Evolutionary conservation across 2,329 filamentous ascomycete species (phyloP).

Genomic region (Cercospora nicotianae): DNA sequence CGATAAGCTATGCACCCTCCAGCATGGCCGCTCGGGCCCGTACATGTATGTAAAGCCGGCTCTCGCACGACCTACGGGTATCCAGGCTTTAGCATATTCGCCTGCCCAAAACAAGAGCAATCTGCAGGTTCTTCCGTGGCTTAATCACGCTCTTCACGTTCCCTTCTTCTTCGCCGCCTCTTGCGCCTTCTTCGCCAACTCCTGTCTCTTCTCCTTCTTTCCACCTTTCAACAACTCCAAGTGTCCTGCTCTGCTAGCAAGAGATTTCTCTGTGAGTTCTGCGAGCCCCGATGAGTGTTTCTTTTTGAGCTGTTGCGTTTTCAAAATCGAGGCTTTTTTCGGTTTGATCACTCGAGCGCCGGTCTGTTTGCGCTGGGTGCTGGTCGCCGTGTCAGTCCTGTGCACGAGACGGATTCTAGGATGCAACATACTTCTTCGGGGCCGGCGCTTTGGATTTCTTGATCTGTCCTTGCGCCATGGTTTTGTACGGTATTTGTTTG

Average conservation of each 20-base stretch:
- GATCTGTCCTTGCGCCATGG: conserved; percentile 35
- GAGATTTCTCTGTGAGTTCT: conserved; percentile 64
- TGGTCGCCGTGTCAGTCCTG: conserved; percentile 11
- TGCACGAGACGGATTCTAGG: background rate
- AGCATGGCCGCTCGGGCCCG: background rate
- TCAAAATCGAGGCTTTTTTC: conserved; percentile 62
- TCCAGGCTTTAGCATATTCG: background rate
- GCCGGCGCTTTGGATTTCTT: conserved; percentile 36
- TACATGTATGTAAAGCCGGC: background rate
- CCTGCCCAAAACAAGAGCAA: background rate
- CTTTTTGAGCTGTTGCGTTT: conserved; percentile 64
- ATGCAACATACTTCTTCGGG: conserved; percentile 26
- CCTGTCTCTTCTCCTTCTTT: conserved; percentile 56
- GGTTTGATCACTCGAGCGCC: conserved; percentile 65
- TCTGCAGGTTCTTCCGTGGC: background rate
- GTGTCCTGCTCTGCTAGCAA: conserved; percentile 68
- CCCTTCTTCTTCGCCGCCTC: background rate
- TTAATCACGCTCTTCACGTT: background rate
- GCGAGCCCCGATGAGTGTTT: conserved; percentile 64
- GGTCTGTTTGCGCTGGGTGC: conserved; percentile 38
- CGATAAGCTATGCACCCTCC: background rate
- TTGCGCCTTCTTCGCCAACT: conserved; percentile 22
- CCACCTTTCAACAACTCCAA: conserved; percentile 66
- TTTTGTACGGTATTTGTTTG: background rate
- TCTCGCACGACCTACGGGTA: background rate